phyloP scores from a whole-genome alignment of 495 filamentous ascomycete species.

The Amniculicola lignicola region DNA sequence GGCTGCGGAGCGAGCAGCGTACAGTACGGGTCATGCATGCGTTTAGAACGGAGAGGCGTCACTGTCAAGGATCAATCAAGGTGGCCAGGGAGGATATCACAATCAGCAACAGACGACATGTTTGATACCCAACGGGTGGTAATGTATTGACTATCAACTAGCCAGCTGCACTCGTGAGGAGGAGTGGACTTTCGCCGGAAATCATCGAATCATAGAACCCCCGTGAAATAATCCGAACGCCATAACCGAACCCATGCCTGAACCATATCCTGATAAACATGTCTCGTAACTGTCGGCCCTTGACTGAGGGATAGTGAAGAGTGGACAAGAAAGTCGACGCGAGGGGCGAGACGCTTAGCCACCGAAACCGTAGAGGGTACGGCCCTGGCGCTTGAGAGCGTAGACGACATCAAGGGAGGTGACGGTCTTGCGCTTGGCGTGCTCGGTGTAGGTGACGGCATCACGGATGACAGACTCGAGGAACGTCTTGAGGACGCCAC shows the following conservation, averaged over 20 bases:
- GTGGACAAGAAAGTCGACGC: too few relatives aligned
- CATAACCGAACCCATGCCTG: constrained; percentile 8
- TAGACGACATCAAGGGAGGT: constrained; percentile 95
- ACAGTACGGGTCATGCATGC: too few relatives aligned
- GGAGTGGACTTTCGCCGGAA: not conserved
- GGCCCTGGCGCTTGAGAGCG: constrained; percentile 90
- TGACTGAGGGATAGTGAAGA: constrained; percentile 5
- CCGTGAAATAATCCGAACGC: constrained; percentile 10
- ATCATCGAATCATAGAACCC: constrained; percentile 23
- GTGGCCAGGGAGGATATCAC: not conserved
- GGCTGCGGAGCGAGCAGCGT: too few relatives aligned
- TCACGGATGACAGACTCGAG: constrained; percentile 74
- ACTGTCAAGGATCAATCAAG: not conserved
- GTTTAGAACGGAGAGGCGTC: too few relatives aligned
- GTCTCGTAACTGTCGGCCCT: constrained; percentile 2
- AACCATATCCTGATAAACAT: constrained; percentile 6
- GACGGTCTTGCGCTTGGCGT: constrained; percentile 97
- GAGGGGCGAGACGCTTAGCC: constrained; percentile 63
- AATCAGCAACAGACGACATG: not conserved
- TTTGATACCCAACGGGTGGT: not conserved
- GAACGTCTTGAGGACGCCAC: constrained; percentile 65
- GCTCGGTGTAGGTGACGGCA: constrained; percentile 96
- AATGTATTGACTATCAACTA: constrained; percentile 19
- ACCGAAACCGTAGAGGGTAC: constrained; percentile 96
- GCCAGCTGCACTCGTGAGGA: not conserved